Base-by-base conservation (phyloP, 2,329 filamentous ascomycete species). In the Sporothrix protearum region DNA sequence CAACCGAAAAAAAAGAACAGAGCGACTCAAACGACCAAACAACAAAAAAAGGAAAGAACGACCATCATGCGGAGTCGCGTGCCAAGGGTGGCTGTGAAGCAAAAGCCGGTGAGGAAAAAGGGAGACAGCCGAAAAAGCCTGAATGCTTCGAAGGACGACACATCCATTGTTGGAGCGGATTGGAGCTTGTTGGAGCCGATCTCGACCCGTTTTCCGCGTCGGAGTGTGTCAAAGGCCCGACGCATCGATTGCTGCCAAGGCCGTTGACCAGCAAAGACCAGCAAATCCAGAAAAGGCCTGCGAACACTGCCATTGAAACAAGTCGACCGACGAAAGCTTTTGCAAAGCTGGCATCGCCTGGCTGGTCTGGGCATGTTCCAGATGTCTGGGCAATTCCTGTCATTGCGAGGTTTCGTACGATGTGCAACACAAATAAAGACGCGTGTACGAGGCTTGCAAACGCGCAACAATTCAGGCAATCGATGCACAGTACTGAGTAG, bases 1-100 rank as follows among this genome's bases (percentile, higher is more conserved):
- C 12, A 25, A 12, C 36, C 25, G n/a, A 12, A 7, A 3, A 19
- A 61, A 36, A 49, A 19, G n/a, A 49, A n/a, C n/a, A n/a, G n/a
- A n/a, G n/a, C n/a, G n/a, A n/a, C n/a, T n/a, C n/a, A n/a, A n/a
- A n/a, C n/a, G 53, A 61, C n/a, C 30, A 10, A 30, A 69, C 14
- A 25, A 42, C 55, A 8, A 36, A 68, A 68, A 55, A 57, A n/a
- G 33, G 49, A 39, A 61, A 55, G 57, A 64, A 16, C n/a, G 57
- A 28, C 14, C 36, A n/a, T 22, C 36, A n/a, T 64, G 59, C 59
- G 59, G 36, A 64, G 59, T 61, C 33, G 70, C 53, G 42, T 71
- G 73, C 73, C 73, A 74, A 74, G 73, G 36, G 73, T 74, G 73
- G 73, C 73, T 73, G 71, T 72, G 68, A 69, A 57, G 51, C 51